Conservation (phyloP, 257 asterid species). For the Avicennia marina region DNA sequence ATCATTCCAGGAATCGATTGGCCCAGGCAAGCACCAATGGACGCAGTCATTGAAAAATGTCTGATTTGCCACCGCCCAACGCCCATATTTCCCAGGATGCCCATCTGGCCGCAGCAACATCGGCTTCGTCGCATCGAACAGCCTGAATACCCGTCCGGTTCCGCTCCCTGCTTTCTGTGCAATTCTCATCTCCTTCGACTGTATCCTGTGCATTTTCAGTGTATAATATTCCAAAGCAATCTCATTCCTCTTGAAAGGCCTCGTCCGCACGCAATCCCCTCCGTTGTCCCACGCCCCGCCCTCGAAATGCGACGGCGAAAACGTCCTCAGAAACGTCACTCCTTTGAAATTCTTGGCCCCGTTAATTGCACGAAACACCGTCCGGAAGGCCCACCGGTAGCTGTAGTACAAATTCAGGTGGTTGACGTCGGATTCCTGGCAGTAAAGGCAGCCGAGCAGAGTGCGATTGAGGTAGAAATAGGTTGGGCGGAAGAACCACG, state of each 20-base stretch:
- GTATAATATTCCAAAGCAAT: conserved; percentile 41
- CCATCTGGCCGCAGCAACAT: conserved; percentile 70
- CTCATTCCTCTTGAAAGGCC: conserved; percentile 49
- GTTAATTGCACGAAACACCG: conserved; percentile 59
- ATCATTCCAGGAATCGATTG: conserved; percentile 65
- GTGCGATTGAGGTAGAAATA: conserved; percentile 41
- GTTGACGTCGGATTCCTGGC: conserved; percentile 38
- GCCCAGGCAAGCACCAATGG: conserved; percentile 78
- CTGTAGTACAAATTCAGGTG: conserved; percentile 30
- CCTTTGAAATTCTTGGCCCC: conserved; percentile 34
- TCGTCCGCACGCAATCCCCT: conserved; percentile 67
- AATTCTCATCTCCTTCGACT: conserved; percentile 57
- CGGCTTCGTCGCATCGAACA: conserved; percentile 47
- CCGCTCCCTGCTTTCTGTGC: conserved; percentile 58
- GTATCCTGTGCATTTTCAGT: conserved; percentile 56
- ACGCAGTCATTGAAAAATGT: conserved; percentile 52
- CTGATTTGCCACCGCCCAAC: conserved; percentile 28
- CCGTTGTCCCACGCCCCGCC: conserved; percentile 82
- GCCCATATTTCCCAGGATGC: conserved; percentile 65
- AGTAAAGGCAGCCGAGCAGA: conserved; percentile 52
- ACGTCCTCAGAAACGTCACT: conserved; percentile 49
- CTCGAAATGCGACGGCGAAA: conserved; percentile 90
- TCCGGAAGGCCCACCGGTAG: conserved; percentile 53
- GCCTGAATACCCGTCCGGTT: conserved; percentile 35
- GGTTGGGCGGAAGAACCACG: conserved; percentile 61